Conservation (phyloP, 2,329 filamentous ascomycete species). For the Penicillium sp. region DNA sequence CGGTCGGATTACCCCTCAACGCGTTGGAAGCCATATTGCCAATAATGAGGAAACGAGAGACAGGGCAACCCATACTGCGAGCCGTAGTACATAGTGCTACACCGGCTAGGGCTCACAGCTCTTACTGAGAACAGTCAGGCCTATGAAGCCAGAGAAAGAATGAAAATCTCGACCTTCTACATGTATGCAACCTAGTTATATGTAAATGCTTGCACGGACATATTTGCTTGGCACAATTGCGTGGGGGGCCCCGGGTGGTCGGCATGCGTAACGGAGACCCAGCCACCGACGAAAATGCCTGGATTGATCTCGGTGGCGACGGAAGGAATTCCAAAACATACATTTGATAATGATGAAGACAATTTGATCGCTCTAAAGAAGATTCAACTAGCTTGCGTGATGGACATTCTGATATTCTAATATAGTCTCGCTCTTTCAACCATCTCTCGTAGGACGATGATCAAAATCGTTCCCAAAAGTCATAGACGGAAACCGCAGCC, state of each 20-base stretch:
- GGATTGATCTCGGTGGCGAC: background rate
- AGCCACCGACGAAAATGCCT: background rate
- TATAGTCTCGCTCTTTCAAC: background rate
- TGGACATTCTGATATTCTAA: background rate
- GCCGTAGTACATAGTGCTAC: background rate
- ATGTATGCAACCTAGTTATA: background rate
- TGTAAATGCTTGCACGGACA: background rate
- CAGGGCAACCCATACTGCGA: background rate
- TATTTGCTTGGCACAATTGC: background rate
- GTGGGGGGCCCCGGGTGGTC: background rate
- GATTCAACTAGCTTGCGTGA: background rate
- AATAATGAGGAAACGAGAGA: background rate
- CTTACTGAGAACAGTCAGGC: background rate
- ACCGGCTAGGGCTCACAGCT: background rate
- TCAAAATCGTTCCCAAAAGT: background rate
- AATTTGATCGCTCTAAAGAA: background rate
- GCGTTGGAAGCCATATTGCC: background rate
- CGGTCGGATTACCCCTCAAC: background rate
- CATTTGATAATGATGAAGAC: background rate
- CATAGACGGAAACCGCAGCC: background rate
- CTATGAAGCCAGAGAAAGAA: background rate
- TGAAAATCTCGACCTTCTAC: background rate
- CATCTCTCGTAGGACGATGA: background rate
- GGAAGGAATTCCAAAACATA: background rate
- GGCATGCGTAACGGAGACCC: background rate